Evolutionary conservation across 202 grass and related monocot genomes (phyloP).

Genomic region (Setaria italica): DNA sequence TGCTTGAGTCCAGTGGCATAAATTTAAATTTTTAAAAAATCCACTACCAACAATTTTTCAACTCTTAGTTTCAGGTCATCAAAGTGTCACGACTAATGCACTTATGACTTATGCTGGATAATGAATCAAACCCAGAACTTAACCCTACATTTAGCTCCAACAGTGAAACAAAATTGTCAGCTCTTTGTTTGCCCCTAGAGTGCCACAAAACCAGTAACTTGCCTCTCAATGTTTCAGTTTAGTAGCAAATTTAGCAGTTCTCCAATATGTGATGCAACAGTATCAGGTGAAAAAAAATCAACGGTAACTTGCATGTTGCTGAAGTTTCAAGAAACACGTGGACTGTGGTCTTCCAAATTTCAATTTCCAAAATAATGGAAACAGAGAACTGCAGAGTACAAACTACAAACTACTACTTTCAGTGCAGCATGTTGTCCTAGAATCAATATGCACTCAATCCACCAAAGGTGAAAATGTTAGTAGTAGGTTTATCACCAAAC

Average conservation of each 20-base stretch:
- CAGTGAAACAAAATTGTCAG: not conserved
- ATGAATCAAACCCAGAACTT: conserved; percentile 21
- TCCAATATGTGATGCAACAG: not conserved
- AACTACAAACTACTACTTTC: not conserved
- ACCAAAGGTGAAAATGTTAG: not conserved
- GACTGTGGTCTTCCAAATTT: not conserved
- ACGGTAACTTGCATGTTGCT: not conserved
- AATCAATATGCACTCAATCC: not conserved
- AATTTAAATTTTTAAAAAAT: not conserved
- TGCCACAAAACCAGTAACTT: conserved; percentile 10
- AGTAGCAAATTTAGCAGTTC: not conserved
- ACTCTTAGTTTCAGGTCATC: not conserved
- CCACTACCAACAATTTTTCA: not conserved
- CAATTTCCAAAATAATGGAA: not conserved
- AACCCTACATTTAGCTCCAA: conserved; percentile 12
- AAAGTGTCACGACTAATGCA: not conserved
- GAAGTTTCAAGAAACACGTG: not conserved
- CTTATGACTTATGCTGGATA: conserved; percentile 4
- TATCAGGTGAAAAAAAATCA: not conserved
- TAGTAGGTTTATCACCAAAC: not conserved
- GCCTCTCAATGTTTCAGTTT: not conserved
- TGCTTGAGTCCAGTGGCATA: not conserved
- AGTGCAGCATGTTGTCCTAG: not conserved
- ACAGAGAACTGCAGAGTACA: not conserved
- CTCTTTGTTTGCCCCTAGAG: conserved; percentile 6